Percentiles rank a stretch among this genome's conserved stretches.
phyloP scores from a whole-genome alignment of 805 yeast genomes.

The Spencermartinsiella europaea region DNA sequence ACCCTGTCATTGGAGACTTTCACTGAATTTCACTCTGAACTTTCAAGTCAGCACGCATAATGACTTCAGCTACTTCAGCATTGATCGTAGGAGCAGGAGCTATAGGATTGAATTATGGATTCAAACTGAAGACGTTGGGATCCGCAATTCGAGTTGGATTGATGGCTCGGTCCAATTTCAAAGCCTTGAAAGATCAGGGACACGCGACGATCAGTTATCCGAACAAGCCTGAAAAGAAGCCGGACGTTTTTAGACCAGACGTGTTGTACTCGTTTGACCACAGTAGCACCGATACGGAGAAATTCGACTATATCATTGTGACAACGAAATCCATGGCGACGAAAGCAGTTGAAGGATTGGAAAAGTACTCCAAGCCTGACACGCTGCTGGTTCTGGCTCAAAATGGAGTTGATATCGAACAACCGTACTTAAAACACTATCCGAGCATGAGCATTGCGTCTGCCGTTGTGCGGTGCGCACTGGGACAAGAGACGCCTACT shows the following conservation, averaged over 20 bases:
- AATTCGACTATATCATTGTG: slow-evolving; percentile 13
- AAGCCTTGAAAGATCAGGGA: not conserved
- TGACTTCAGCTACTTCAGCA: too few relatives aligned
- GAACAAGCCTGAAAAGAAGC: not conserved
- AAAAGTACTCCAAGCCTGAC: slow-evolving; percentile 8
- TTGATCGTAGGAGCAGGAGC: not conserved
- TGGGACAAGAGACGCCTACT: slow-evolving; percentile 11
- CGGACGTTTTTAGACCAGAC: not conserved
- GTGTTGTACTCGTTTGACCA: not conserved
- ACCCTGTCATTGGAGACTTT: too few relatives aligned
- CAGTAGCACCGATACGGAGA: not conserved
- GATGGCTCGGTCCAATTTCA: not conserved
- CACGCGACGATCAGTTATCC: not conserved
- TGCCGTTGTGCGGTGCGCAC: slow-evolving; percentile 7
- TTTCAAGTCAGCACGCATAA: too few relatives aligned
- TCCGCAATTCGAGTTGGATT: not conserved
- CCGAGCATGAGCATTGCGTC: slow-evolving; percentile 12
- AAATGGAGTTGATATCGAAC: slow-evolving; percentile 19
- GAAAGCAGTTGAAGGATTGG: slow-evolving; percentile 7
- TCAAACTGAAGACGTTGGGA: not conserved
- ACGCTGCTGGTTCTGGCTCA: slow-evolving; percentile 15
- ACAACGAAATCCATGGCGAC: slow-evolving; percentile 13
- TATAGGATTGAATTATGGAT: not conserved
- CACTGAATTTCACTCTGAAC: too few relatives aligned
- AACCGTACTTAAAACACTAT: slow-evolving; percentile 13